A percentile compares a stretch with the other conserved stretches of the same genome.
Evolutionary conservation across 306 rosid species (phyloP).

Genomic region (peach (Prunus persica)): DNA sequence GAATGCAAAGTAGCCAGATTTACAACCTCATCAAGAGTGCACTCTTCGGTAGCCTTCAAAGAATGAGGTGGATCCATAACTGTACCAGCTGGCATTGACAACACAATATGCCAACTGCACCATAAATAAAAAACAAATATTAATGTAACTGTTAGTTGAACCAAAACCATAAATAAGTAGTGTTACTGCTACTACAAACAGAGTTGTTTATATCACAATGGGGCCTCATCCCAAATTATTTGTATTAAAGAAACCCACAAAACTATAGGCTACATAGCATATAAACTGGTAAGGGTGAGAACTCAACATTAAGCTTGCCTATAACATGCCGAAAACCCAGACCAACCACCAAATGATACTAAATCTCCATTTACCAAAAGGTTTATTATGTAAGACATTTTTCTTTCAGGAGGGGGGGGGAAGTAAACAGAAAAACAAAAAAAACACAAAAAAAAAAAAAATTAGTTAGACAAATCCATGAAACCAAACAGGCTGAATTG

Average conservation of each 20-base stretch:
- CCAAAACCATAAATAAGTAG: background rate
- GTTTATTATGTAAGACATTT: background rate
- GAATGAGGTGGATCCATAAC: conserved; percentile 62
- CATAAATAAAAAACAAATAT: conserved; percentile 18
- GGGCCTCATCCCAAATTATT: background rate
- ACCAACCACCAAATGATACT: background rate
- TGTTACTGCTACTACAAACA: background rate
- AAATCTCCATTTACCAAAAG: background rate
- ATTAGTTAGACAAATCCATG: background rate
- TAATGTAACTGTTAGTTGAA: background rate
- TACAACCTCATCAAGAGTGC: conserved; percentile 73
- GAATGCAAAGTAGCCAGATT: conserved; percentile 17
- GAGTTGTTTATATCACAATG: background rate
- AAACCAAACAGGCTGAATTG: background rate
- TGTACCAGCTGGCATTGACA: conserved; percentile 67
- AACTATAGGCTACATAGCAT: background rate
- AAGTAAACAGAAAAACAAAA: background rate
- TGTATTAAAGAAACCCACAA: background rate
- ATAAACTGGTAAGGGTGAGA: background rate
- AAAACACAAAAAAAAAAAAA: background rate
- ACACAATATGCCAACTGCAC: conserved; percentile 70
- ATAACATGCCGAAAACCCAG: background rate
- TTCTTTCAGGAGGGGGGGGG: background rate
- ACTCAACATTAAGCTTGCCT: background rate
- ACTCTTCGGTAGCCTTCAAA: conserved; percentile 59